Evolutionary conservation across 305 asterid species (phyloP).

Genomic region (Fraxinus angustifolia): DNA sequence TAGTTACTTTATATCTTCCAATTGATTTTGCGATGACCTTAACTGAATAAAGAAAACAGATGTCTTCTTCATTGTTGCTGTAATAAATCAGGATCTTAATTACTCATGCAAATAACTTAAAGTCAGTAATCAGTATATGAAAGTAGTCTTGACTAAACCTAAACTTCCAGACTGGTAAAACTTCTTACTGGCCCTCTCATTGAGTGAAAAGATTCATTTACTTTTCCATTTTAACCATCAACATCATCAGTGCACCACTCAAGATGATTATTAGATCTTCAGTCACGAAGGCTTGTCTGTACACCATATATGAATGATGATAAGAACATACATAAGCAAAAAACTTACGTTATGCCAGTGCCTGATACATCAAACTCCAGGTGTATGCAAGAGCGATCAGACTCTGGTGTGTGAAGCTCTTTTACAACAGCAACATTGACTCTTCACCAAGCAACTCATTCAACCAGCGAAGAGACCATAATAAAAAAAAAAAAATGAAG

Average conservation of each 20-base stretch:
- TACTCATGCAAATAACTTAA: neutral
- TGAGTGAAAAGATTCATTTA: neutral
- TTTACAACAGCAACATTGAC: conserved; percentile 66
- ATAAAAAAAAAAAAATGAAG: neutral
- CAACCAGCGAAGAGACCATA: neutral
- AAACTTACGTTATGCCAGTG: conserved; percentile 56
- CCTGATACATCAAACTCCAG: conserved; percentile 72
- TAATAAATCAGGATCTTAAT: neutral
- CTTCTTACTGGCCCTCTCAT: neutral
- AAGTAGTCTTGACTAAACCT: neutral
- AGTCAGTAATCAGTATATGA: neutral
- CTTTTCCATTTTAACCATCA: neutral
- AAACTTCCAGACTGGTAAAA: neutral
- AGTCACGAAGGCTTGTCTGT: neutral
- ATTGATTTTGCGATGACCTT: neutral
- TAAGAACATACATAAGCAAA: neutral
- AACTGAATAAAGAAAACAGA: neutral
- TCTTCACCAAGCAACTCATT: conserved; percentile 29
- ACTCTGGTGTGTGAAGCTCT: conserved; percentile 69
- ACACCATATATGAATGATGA: neutral
- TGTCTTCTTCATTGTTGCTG: neutral
- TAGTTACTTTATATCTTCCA: neutral
- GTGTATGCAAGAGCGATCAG: conserved; percentile 81
- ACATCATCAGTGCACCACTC: neutral
- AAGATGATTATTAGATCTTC: conserved; percentile 6